Base-by-base conservation (phyloP, 2,329 filamentous ascomycete species). In the Fusarium agapanthi region DNA sequence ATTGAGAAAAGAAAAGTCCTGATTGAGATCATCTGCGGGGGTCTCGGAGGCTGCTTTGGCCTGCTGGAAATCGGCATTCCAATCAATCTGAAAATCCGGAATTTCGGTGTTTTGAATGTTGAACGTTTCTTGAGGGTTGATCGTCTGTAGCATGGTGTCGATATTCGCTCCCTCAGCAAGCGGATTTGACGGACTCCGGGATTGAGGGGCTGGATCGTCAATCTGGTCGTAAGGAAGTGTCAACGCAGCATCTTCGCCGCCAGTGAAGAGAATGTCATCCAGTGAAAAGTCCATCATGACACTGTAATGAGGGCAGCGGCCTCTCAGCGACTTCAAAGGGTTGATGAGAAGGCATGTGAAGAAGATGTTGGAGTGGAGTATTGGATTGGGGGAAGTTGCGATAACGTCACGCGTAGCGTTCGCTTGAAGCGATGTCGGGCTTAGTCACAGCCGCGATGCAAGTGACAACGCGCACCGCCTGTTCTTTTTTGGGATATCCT, bases 251-350 rank as follows among this genome's bases (percentile, higher is more conserved):
- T 75, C 65, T 16, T 76, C 57, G 20, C 45, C 58, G 14, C 55
- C 66, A 1, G 76, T 73, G 63, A 75, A 73, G 8, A 78, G 20
- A 3, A 78, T 43, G 26, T 78, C 75, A 41, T 78, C 72, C 8
- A 78, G 64, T 3, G 74, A 75, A 26, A 77, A 48, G 13, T 78
- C 76, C 69, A 76, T 74, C 2, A 3, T 34, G 22, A 18, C 20
- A 45, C 34, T 57, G 56, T 55, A 15, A 3, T 32, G n/a, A 43
- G 9, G 37, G 26, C 38, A 22, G 14, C 7, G 16, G 9, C 50
- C 32, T 34, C 28, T 44, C 11, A 47, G 40, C 26, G 48, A 53
- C 51, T 50, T 37, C 18, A 20, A 14, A 16, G 20, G 32, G 30
- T n/a, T 37, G 41, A 32, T 26, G 48, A 47, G 20, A 30, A 47